Evolutionary conservation across 495 filamentous ascomycete genomes (phyloP).

Genomic region (Aspergillus sparsus): DNA sequence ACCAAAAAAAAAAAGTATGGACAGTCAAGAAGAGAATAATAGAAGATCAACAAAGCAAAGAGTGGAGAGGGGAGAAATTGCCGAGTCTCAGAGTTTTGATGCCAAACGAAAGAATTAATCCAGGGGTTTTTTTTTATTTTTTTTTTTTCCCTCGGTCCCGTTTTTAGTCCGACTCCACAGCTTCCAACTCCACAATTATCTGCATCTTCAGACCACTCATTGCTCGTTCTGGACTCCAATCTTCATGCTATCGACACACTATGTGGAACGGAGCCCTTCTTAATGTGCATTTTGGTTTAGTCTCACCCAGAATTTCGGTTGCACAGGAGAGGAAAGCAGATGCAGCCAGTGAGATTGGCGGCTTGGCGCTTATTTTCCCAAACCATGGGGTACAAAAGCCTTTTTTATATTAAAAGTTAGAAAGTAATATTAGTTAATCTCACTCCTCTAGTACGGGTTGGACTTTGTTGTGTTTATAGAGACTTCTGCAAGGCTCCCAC

Average conservation of each 20-base stretch:
- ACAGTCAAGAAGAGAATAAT: neutral
- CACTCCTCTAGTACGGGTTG: too few relatives aligned
- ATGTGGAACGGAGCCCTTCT: neutral
- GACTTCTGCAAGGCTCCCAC: too few relatives aligned
- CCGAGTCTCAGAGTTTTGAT: neutral
- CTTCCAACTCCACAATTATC: neutral
- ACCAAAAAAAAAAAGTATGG: neutral
- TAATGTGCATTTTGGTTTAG: neutral
- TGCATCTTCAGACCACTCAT: neutral
- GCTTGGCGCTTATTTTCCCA: neutral
- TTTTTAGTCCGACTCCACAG: constrained; percentile 7
- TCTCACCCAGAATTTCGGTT: neutral
- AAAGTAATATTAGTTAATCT: too few relatives aligned
- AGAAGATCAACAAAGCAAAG: neutral
- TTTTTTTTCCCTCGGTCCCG: neutral
- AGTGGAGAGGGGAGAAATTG: neutral
- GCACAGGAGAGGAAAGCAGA: neutral
- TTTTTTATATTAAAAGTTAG: neutral
- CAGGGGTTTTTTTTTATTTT: neutral
- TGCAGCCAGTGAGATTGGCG: neutral
- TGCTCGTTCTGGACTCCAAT: neutral
- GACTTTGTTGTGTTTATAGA: too few relatives aligned
- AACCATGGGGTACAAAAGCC: neutral
- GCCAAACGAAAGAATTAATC: neutral
- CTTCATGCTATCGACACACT: constrained; percentile 3